A percentile compares a stretch with the other conserved stretches of the same genome.
These are phyloP conservation scores for Aureobasidium sp. DNA, from an alignment of 2,329 filamentous ascomycete species.

Conservation along the genomic window DNA sequence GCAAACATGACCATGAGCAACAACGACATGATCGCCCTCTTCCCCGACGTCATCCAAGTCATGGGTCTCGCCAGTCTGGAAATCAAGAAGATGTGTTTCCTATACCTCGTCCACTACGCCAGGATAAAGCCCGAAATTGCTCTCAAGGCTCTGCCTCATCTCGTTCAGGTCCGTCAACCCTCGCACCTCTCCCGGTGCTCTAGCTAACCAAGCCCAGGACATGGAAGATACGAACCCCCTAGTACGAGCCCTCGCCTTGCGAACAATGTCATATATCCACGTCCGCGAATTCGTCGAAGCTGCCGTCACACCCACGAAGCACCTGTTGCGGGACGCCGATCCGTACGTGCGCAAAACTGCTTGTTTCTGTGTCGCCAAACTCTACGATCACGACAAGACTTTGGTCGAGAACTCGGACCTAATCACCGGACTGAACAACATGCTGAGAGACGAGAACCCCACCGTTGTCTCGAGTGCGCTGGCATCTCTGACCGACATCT, in stretches of 20 bases:
- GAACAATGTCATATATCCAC: constrained; percentile 96
- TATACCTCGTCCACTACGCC: constrained; percentile 95
- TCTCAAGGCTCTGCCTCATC: constrained; percentile 79
- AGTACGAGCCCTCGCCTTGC: constrained; percentile 80
- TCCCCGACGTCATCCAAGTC: constrained; percentile 88
- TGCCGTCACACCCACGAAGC: constrained; percentile 74
- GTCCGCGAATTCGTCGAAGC: constrained; percentile 92
- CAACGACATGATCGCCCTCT: constrained; percentile 97
- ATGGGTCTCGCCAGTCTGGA: constrained; percentile 93
- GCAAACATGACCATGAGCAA: constrained; percentile 99
- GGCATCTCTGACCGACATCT: constrained; percentile 90
- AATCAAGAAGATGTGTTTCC: constrained; percentile 99
- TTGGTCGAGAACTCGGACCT: constrained; percentile 86
- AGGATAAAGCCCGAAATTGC: constrained; percentile 90
- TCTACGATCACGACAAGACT: constrained; percentile 90
- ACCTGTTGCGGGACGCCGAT: constrained; percentile 73
- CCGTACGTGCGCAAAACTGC: constrained; percentile 97
- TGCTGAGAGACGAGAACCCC: constrained; percentile 91
- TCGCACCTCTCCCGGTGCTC: neutral
- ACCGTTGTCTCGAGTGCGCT: constrained; percentile 93
- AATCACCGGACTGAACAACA: constrained; percentile 80
- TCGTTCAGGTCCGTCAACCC: constrained; percentile 57
- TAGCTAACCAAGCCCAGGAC: constrained; percentile 47
- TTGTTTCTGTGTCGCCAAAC: constrained; percentile 89
- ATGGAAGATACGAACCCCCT: constrained; percentile 90